Base-by-base conservation (phyloP, 2,329 filamentous ascomycete species). In the Ceratocystis huliohia region DNA sequence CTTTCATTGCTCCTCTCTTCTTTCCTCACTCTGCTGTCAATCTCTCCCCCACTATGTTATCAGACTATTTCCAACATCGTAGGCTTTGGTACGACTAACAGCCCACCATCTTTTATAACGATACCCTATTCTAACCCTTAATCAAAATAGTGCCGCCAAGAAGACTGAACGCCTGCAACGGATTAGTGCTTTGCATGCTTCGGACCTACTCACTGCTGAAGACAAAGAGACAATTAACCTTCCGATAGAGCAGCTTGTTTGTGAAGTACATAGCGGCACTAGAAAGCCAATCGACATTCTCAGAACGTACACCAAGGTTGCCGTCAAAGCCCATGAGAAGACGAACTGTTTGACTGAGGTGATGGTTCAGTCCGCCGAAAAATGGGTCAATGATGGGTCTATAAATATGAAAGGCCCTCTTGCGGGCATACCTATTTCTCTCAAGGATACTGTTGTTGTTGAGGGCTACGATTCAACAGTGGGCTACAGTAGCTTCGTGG, bases 341-440 rank as follows among this genome's bases (percentile, higher is more conserved):
- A 96, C 91, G 1, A 96, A 96, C 74, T 95, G 90, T 73, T 77
- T 95, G 13, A 96, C 93, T 0, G 92, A 96, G 76, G 79, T 96
- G 66, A 83, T 96, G 78, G 82, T 96, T 46, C 80, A 84, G 0
- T 86, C 87, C 66, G 90, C 91, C 0, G 89, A 96, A 75, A 76
- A 79, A 65, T 96, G 91, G 90, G 74, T 84, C 20, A 69, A 72
- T 3, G 77, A 81, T 66, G 80, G 78, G 10, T 80, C 77, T 7
- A 78, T 85, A 73, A 91, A 96, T 73, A 76, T 93, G 41, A 83
- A 88, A 71, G 91, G 91, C 0, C 90, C 92, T 0, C 77, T 96
- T 41, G 91, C 92, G 0, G 92, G 92, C 17, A 88, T 96, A 62
- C 91, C 93, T 0, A 82, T 96, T 45, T 92, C 88, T 62, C 75